phyloP scores from a whole-genome alignment of 345 rosid genomes.

The Populus alba region DNA sequence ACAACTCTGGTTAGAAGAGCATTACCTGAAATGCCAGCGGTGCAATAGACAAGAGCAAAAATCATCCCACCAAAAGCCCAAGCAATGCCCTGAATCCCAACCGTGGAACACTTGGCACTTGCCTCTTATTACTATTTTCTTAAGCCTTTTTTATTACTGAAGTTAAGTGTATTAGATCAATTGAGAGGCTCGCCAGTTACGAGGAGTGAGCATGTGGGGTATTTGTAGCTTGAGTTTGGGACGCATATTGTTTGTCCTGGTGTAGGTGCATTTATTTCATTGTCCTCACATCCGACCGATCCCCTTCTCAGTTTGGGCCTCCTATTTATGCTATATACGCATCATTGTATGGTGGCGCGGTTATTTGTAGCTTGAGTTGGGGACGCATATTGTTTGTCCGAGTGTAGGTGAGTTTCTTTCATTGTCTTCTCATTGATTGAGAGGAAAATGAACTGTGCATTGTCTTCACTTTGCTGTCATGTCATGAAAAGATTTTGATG shows the following conservation, averaged over 20 bases:
- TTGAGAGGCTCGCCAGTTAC: neutral
- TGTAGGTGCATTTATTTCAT: neutral
- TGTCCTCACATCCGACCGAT: constrained; percentile 18
- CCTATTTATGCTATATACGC: too few species aligned
- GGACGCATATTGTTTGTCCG: constrained; percentile 1
- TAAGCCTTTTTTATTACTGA: neutral
- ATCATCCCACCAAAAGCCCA: constrained; percentile 27
- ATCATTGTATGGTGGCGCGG: too few species aligned
- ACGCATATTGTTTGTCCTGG: neutral
- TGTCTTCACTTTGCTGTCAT: constrained; percentile 6
- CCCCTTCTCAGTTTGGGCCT: too few species aligned
- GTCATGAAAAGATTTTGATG: constrained; percentile 18
- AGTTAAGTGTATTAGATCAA: constrained; percentile 1
- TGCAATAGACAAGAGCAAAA: constrained; percentile 22
- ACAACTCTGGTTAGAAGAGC: neutral
- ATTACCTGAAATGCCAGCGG: constrained; percentile 25
- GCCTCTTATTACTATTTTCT: neutral
- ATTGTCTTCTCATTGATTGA: neutral
- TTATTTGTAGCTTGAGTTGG: constrained; percentile 13
- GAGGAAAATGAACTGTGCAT: neutral
- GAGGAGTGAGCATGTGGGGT: constrained; percentile 1
- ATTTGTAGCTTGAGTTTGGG: constrained; percentile 16
- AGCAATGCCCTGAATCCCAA: constrained; percentile 18
- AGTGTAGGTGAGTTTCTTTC: neutral
- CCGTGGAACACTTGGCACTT: constrained; percentile 12